Conservation (phyloP, 305 asterid genomes). For the Coffea humblotiana region DNA sequence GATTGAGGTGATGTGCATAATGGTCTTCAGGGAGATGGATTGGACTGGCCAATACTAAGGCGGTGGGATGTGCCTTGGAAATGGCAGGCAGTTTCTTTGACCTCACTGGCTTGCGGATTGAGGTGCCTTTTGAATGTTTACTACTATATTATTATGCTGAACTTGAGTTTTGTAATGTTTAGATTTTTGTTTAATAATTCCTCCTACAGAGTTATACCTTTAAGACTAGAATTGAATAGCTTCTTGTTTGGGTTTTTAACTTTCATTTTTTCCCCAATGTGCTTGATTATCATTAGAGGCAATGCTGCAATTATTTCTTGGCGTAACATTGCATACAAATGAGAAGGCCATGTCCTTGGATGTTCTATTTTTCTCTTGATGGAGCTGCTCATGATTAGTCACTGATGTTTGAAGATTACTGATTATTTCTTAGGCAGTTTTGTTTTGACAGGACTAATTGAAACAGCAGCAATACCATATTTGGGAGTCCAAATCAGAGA, state of each 20-base stretch:
- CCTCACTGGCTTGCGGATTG: conserved; percentile 93
- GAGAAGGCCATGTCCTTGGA: background rate
- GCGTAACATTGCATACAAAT: background rate
- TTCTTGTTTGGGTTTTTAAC: background rate
- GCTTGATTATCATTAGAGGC: background rate
- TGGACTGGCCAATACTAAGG: conserved; percentile 65
- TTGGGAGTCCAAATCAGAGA: conserved; percentile 65
- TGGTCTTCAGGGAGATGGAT: conserved; percentile 47
- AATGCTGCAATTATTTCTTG: background rate
- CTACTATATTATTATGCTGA: background rate
- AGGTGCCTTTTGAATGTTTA: conserved; percentile 48
- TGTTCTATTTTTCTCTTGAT: background rate
- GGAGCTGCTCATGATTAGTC: background rate
- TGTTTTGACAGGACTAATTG: conserved; percentile 94
- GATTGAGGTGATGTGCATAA: background rate
- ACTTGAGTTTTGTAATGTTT: conserved; percentile 9
- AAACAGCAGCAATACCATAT: conserved; percentile 71
- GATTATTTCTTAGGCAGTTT: conserved; percentile 85
- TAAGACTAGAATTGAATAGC: background rate
- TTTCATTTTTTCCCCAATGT: background rate
- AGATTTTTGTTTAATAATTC: background rate
- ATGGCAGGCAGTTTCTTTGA: conserved; percentile 89
- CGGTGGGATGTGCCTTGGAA: conserved; percentile 99
- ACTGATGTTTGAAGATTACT: conserved; percentile 34
- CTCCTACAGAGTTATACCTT: background rate